Percentiles rank a stretch among this genome's conserved stretches.
Conservation (phyloP, 179 eudicot genomes). For the Spinacia oleracea region DNA sequence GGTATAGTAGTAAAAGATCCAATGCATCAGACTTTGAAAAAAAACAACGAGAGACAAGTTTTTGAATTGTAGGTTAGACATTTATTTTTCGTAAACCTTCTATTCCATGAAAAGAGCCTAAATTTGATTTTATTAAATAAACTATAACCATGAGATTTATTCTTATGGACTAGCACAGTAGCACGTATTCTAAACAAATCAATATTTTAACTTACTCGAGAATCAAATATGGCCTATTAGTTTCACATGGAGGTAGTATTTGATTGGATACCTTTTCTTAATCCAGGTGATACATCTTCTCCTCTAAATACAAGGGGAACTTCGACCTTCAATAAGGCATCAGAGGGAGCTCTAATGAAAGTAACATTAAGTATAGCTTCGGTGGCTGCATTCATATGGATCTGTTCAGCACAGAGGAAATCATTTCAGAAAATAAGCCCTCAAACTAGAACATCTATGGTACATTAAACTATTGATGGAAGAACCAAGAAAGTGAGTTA, state of each 20-base stretch:
- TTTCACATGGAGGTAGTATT: background rate
- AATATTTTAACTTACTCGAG: background rate
- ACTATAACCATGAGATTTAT: too few relatives aligned
- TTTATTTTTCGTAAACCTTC: background rate
- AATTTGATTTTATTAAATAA: too few relatives aligned
- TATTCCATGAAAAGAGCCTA: background rate
- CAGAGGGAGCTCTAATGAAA: constrained; percentile 91
- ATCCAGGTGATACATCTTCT: constrained; percentile 95
- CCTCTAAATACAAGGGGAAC: constrained; percentile 91
- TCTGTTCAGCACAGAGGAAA: constrained; percentile 40
- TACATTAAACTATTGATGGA: background rate
- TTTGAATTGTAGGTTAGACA: background rate
- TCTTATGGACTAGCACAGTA: background rate
- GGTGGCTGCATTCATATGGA: constrained; percentile 76
- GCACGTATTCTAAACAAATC: background rate
- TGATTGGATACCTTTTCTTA: constrained; percentile 66
- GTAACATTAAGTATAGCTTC: constrained; percentile 85
- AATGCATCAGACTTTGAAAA: background rate
- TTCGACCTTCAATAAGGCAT: constrained; percentile 77
- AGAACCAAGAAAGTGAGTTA: background rate
- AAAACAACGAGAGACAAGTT: background rate
- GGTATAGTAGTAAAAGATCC: too few relatives aligned
- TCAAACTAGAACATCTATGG: background rate
- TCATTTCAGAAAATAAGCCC: background rate
- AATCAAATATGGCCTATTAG: background rate